Evolutionary conservation across 805 yeast species (phyloP), one percentile per base, ranked within the genome.

Genomic region (Wickerhamiella dianesei): DNA sequence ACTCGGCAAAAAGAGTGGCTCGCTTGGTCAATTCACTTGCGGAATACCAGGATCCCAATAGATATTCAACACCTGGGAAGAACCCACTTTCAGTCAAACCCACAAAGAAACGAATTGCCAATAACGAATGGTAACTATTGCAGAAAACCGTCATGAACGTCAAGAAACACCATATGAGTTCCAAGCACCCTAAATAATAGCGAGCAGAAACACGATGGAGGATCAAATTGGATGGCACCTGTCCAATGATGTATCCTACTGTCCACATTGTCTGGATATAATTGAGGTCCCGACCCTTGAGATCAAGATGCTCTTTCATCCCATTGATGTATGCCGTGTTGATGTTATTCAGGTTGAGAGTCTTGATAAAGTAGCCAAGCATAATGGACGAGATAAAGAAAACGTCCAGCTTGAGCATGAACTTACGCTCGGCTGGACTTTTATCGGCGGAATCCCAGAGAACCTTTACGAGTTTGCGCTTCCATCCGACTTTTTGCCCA

Each of bases 241-340:
- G 75, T 35, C 76, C 76, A 35, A 75, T 52, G 42, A 73, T 68
- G 48, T 74, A 74, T 16, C 79, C 79, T 17, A 70, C 71, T 0
- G 76, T 68, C 69, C 70, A 73, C 21, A 66, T 50, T 0, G 76
- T 66, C 2, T 59, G 56, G 56, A 72, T 52, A 48, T 67, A 66
- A 54, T 74, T 73, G 52, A 67, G 69, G 48, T 74, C 72, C 46
- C 67, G 68, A 16, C 61, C 65, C 37, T 57, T 51, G 70, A 72
- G 67, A 20, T 56, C 48, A 49, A 65, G 69, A 53, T 66, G 59
- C 52, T 71, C 74, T 46, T 64, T 61, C 75, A 69, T 61, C 9
- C 75, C 76, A 50, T 69, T 70, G 37, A 71, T 64, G 53, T 69
- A 71, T 1, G 76, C 75, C 1, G 71, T 70, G 18, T 67, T 62